A percentile compares a stretch with the other conserved stretches of the same genome.
Conservation (phyloP, 805 yeast genomes). For the Kuraishia molischiana region DNA sequence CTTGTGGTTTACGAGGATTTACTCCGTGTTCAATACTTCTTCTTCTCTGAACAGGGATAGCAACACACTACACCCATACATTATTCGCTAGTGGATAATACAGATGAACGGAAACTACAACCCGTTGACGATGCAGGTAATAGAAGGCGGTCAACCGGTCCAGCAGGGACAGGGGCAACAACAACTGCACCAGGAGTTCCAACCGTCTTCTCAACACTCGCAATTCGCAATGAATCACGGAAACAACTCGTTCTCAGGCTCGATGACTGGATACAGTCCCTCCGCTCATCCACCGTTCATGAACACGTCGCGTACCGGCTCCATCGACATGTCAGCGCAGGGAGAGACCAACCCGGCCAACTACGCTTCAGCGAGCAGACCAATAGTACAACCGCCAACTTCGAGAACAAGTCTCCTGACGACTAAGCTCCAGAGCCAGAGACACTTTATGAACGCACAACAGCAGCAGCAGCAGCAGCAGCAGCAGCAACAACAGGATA, state of each 20-base stretch:
- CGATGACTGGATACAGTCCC: conserved; percentile 2
- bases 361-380: conserved; percentile 2
- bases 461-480: conserved; percentile 4
- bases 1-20: no score
- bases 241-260: background rate
- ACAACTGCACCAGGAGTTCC: background rate
- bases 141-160: background rate
- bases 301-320: conserved; percentile 2
- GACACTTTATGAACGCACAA: background rate
- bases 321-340: conserved; percentile 1
- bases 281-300: conserved; percentile 5
- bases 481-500: conserved; percentile 1
- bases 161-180: background rate
- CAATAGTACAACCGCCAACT: background rate
- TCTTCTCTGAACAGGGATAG: no score
- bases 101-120: background rate
- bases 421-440: conserved; percentile 6
- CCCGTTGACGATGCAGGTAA: background rate
- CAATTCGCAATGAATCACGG: background rate
- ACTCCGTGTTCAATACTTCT: no score
- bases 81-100: no score
- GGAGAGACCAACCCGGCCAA: conserved; percentile 1
- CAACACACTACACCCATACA: no score
- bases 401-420: conserved; percentile 8
- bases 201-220: background rate